Percentiles rank a stretch among this genome's conserved stretches.
These are phyloP conservation scores for Astragalus glycyphyllos DNA, from an alignment of 306 rosid genomes.

Conservation along the genomic window DNA sequence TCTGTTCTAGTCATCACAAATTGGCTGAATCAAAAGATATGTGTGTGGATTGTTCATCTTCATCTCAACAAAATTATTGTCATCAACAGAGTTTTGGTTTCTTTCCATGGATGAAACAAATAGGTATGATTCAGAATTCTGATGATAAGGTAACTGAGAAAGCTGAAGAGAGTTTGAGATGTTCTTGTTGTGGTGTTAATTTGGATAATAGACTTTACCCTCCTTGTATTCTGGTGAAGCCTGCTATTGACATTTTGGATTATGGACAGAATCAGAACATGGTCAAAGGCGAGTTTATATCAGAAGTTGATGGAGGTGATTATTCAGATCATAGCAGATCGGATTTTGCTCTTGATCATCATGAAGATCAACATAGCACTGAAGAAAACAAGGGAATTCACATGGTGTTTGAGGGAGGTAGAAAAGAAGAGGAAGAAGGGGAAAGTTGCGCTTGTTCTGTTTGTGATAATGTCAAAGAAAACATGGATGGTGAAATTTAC, in stretches of 20 bases:
- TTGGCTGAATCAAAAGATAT: conserved; percentile 66
- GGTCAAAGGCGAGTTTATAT: conserved; percentile 48
- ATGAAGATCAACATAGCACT: conserved; percentile 48
- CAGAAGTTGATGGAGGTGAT: conserved; percentile 51
- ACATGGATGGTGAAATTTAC: conserved; percentile 48
- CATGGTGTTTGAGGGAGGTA: conserved; percentile 54
- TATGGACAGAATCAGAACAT: conserved; percentile 58
- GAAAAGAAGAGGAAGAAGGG: conserved; percentile 51
- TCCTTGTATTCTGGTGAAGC: conserved; percentile 74
- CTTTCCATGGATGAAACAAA: conserved; percentile 75
- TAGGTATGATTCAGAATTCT: conserved; percentile 52
- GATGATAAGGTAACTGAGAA: conserved; percentile 47
- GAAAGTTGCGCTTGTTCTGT: conserved; percentile 64
- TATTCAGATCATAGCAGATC: conserved; percentile 65
- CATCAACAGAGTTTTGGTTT: conserved; percentile 51
- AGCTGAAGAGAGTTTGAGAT: conserved; percentile 52
- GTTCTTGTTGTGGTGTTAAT: conserved; percentile 83
- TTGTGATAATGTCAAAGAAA: conserved; percentile 58
- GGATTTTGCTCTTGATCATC: conserved; percentile 50
- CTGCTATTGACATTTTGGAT: conserved; percentile 69
- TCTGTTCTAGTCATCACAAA: conserved; percentile 70
- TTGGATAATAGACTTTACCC: conserved; percentile 60
- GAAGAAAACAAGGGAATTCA: conserved; percentile 56
- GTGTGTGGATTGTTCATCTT: conserved; percentile 87
- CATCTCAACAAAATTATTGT: conserved; percentile 46